Percentiles rank a stretch among this genome's conserved stretches.
These are phyloP conservation scores for Ligustrum vulgare DNA, from an alignment of 257 asterid species.

Conservation along the genomic window DNA sequence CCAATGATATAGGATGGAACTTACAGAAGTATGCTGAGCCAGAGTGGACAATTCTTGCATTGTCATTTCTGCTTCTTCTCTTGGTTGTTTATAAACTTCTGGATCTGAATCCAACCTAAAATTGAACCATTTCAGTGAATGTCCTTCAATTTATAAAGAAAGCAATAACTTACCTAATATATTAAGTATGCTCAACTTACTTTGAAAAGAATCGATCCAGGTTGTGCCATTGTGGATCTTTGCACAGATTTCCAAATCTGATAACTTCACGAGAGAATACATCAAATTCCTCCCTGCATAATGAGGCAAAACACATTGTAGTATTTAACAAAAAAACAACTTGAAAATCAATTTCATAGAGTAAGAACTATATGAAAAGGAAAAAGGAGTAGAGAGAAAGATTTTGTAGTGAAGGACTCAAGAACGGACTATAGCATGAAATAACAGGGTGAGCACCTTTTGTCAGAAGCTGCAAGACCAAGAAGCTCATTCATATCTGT, in stretches of 20 bases:
- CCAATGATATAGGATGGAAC: conserved; percentile 26
- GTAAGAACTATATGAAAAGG: background rate
- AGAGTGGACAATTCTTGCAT: conserved; percentile 83
- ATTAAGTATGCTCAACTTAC: conserved; percentile 45
- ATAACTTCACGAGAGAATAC: conserved; percentile 87
- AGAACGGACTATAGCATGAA: conserved; percentile 2
- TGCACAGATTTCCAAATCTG: conserved; percentile 92
- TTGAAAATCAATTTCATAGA: background rate
- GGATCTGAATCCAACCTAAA: conserved; percentile 87
- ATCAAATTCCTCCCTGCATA: conserved; percentile 87
- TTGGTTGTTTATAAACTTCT: conserved; percentile 53
- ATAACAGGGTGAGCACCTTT: conserved; percentile 54
- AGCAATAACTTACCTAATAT: conserved; percentile 12
- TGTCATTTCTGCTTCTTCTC: conserved; percentile 79
- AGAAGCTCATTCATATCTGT: conserved; percentile 87
- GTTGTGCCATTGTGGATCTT: conserved; percentile 99
- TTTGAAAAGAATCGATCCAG: conserved; percentile 72
- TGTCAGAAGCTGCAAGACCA: conserved; percentile 90
- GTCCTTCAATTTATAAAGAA: conserved; percentile 16
- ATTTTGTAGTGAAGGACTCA: conserved; percentile 8
- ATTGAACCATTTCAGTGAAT: conserved; percentile 28
- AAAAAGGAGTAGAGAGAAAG: conserved; percentile 1
- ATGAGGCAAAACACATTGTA: conserved; percentile 13
- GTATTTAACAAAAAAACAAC: conserved; percentile 4
- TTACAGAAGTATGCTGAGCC: conserved; percentile 95